Conservation (phyloP, 805 yeast species). For the Metschnikowia koreensis region DNA sequence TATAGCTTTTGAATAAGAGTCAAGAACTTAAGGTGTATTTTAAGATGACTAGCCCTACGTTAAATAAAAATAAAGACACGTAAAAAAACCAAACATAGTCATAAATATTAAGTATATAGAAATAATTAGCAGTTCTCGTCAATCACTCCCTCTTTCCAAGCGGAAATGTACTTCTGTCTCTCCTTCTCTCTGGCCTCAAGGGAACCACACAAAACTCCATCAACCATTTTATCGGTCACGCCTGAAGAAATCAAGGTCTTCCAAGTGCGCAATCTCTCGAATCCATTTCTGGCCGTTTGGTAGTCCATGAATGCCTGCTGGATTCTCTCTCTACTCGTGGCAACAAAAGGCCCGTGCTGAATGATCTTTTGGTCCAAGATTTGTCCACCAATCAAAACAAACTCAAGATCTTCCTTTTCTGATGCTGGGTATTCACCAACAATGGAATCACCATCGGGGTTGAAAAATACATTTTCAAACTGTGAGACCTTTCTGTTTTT, state of each 20-base stretch:
- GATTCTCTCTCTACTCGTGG: slow-evolving; percentile 62
- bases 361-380: slow-evolving; percentile 70
- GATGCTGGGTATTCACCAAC: slow-evolving; percentile 43
- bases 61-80: not conserved
- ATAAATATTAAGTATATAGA: no score
- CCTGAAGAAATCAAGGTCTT: slow-evolving; percentile 44
- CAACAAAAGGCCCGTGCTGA: slow-evolving; percentile 92
- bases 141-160: slow-evolving; percentile 11
- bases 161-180: slow-evolving; percentile 11
- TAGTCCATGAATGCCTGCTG: slow-evolving; percentile 70
- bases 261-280: slow-evolving; percentile 67
- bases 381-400: slow-evolving; percentile 76
- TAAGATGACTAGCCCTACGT: not conserved
- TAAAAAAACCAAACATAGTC: not conserved
- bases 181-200: slow-evolving; percentile 29
- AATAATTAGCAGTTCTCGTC: slow-evolving; percentile 3
- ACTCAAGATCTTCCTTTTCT: slow-evolving; percentile 48
- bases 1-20: no score
- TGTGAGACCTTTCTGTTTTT: slow-evolving; percentile 32
- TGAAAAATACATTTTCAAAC: slow-evolving; percentile 59
- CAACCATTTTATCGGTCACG: slow-evolving; percentile 42
- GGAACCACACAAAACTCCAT: slow-evolving; percentile 36
- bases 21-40: no score
- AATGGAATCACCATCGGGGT: slow-evolving; percentile 63
- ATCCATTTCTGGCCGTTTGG: slow-evolving; percentile 66